These are phyloP conservation scores for Hebeloma cylindrosporum DNA, from an alignment of 768 basidiomycete species.

Conservation along the genomic window DNA sequence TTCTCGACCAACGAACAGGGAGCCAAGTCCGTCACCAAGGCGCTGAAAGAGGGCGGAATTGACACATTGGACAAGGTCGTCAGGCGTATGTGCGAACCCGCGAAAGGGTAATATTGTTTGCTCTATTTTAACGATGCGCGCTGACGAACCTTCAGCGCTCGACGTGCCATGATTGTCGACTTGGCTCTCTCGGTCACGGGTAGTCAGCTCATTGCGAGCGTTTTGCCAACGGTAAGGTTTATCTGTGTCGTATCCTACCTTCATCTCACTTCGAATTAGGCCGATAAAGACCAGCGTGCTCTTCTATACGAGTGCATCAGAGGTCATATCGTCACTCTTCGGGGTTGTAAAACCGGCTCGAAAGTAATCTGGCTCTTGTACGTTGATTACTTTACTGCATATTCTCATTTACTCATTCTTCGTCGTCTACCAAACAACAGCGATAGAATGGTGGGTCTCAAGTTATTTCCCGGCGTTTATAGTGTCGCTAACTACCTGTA, in stretches of 20 bases:
- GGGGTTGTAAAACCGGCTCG: conserved; percentile 88
- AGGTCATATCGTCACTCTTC: conserved; percentile 85
- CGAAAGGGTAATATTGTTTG: conserved; percentile 58
- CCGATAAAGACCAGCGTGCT: conserved; percentile 84
- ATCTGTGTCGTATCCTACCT: background rate
- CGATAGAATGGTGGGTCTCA: conserved; percentile 47
- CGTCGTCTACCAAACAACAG: conserved; percentile 20
- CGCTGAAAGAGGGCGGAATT: conserved; percentile 80
- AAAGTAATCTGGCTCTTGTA: conserved; percentile 91
- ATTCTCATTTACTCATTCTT: background rate
- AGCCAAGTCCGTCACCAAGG: conserved; percentile 84
- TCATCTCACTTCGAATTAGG: conserved; percentile 40
- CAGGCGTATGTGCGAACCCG: conserved; percentile 82
- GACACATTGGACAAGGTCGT: conserved; percentile 75
- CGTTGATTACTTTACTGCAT: conserved; percentile 17
- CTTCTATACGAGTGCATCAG: conserved; percentile 82
- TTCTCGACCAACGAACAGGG: conserved; percentile 84
- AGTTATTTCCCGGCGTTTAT: background rate
- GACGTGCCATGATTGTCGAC: conserved; percentile 85
- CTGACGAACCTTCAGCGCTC: conserved; percentile 35
- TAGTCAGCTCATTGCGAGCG: conserved; percentile 82
- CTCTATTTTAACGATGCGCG: background rate
- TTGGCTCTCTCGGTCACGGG: conserved; percentile 81
- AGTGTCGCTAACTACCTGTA: conserved; percentile 7
- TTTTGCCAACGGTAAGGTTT: conserved; percentile 66